Percentiles rank a stretch among this genome's conserved stretches.
These are phyloP conservation scores for Tetracladium maxilliforme DNA, from an alignment of 2,329 filamentous ascomycete genomes.

Conservation along the genomic window DNA sequence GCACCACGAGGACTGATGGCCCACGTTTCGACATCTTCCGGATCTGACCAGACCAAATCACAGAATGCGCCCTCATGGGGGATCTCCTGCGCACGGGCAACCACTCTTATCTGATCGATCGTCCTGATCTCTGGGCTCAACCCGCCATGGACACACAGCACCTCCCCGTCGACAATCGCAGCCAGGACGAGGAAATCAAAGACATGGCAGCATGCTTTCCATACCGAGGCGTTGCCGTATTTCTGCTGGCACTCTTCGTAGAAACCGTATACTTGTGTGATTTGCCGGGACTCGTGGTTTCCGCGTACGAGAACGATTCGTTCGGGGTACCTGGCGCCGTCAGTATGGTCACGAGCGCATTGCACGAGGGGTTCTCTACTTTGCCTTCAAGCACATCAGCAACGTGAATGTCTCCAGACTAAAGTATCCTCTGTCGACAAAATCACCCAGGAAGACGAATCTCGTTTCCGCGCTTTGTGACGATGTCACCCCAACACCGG, in stretches of 20 bases:
- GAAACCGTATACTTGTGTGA: conserved; percentile 67
- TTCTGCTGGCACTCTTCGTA: conserved; percentile 68
- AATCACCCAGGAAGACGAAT: conserved; percentile 60
- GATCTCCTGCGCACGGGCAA: conserved; percentile 61
- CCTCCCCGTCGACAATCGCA: conserved; percentile 59
- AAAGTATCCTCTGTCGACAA: conserved; percentile 63
- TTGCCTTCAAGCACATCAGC: conserved; percentile 58
- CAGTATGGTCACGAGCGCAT: conserved; percentile 6
- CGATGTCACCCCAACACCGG: conserved; percentile 20
- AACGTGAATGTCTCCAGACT: conserved; percentile 60
- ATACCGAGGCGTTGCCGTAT: conserved; percentile 64
- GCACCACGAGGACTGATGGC: conserved; percentile 54
- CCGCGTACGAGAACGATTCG: conserved; percentile 59
- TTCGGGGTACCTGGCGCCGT: conserved; percentile 45
- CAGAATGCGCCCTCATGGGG: conserved; percentile 67
- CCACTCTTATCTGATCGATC: conserved; percentile 60
- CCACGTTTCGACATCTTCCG: conserved; percentile 58
- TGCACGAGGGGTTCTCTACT: conserved; percentile 26
- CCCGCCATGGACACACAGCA: conserved; percentile 60
- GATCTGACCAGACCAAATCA: conserved; percentile 64
- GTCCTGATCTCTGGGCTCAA: conserved; percentile 61
- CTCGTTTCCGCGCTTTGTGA: conserved; percentile 52
- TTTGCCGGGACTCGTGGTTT: conserved; percentile 64
- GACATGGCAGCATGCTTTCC: conserved; percentile 67
- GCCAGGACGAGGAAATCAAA: conserved; percentile 66